Evolutionary conservation across 2,329 filamentous ascomycete species (phyloP).

Genomic region (Lasiodiplodia hormozganensis): DNA sequence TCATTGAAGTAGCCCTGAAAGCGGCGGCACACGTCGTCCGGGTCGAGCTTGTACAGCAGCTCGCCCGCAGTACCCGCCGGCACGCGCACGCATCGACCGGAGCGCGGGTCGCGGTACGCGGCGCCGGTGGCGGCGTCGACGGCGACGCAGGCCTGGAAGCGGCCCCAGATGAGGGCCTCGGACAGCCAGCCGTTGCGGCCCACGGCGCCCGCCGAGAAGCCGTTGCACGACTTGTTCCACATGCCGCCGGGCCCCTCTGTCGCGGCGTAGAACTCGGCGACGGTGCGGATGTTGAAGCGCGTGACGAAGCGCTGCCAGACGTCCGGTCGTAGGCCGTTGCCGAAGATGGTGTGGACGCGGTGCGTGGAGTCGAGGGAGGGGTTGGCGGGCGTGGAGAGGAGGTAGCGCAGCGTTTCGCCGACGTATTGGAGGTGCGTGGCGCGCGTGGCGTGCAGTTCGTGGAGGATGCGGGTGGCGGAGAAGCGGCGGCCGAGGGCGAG

Average conservation of each 20-base stretch:
- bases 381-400: constrained; percentile 71
- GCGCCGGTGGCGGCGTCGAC: constrained; percentile 70
- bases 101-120: constrained; percentile 60
- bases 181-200: constrained; percentile 16
- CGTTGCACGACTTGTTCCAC: constrained; percentile 23
- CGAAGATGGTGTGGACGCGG: constrained; percentile 65
- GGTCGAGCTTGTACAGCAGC: constrained; percentile 70
- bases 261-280: constrained; percentile 79
- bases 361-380: constrained; percentile 64
- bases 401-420: constrained; percentile 77
- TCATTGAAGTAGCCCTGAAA: constrained; percentile 75
- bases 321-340: constrained; percentile 72
- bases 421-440: constrained; percentile 79
- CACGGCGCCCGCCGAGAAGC: constrained; percentile 23
- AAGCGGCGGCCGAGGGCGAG: constrained; percentile 72
- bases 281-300: constrained; percentile 66
- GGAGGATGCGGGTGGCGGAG: constrained; percentile 74
- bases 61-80: constrained; percentile 59
- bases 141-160: not conserved
- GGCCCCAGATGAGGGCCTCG: not conserved
- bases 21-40: constrained; percentile 56
- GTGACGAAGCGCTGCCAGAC: constrained; percentile 71
- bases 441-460: constrained; percentile 70
- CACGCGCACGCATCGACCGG: not conserved
- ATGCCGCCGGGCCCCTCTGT: constrained; percentile 67